These are phyloP conservation scores for Magnusiomyces ingens DNA, from an alignment of 1,139 yeast genomes.

Conservation along the genomic window DNA sequence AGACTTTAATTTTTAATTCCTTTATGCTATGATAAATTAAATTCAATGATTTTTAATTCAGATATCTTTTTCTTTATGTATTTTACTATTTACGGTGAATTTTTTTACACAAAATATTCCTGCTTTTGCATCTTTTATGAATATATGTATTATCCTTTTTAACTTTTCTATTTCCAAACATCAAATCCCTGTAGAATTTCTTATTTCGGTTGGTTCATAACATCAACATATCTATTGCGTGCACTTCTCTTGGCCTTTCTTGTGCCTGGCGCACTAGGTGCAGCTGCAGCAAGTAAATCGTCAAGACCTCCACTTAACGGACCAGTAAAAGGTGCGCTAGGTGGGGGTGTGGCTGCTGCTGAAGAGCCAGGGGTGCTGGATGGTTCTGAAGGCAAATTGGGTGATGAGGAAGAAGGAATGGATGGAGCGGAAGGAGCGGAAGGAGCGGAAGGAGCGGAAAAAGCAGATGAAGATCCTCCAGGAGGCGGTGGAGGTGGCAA, in stretches of 20 bases:
- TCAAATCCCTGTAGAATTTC: too few species aligned
- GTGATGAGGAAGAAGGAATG: background rate
- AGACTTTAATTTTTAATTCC: too few species aligned
- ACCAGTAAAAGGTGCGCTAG: background rate
- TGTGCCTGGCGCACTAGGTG: constrained; percentile 35
- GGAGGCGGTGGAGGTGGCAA: constrained; percentile 36
- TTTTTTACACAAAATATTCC: too few species aligned
- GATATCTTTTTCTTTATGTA: too few species aligned
- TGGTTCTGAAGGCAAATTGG: background rate
- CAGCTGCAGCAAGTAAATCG: constrained; percentile 53
- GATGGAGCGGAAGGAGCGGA: constrained; percentile 21
- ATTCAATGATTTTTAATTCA: too few species aligned
- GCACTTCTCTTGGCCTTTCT: constrained; percentile 59
- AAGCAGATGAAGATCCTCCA: constrained; percentile 16
- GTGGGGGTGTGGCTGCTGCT: constrained; percentile 1
- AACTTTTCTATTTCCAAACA: too few species aligned
- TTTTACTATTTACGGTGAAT: too few species aligned
- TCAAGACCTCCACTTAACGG: constrained; percentile 46
- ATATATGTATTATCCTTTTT: too few species aligned
- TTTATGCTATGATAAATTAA: too few species aligned
- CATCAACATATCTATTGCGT: constrained; percentile 70
- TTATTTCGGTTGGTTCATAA: constrained; percentile 42
- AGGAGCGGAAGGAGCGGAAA: constrained; percentile 16
- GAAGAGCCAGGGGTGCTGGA: constrained; percentile 6
- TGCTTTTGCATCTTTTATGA: too few species aligned